A percentile compares a stretch with the other conserved stretches of the same genome.
phyloP scores from a whole-genome alignment of 805 yeast genomes.

The Saccharomyces jurei region DNA sequence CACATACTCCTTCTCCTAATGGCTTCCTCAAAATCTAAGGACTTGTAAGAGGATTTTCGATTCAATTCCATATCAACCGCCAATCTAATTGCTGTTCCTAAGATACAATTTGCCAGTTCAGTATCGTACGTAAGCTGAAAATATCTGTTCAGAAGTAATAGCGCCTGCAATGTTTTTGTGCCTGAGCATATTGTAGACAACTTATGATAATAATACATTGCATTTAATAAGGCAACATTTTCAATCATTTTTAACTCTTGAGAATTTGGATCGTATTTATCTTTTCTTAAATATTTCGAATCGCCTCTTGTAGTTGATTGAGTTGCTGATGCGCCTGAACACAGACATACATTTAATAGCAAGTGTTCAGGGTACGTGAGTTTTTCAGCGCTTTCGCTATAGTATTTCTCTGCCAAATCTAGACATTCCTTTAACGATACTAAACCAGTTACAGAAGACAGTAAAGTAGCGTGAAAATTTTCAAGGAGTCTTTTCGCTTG shows the following conservation, averaged over 20 bases:
- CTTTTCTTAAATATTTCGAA: slow-evolving; percentile 15
- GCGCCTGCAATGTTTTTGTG: slow-evolving; percentile 41
- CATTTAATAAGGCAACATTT: slow-evolving; percentile 29
- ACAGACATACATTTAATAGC: slow-evolving; percentile 18
- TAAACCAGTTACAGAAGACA: slow-evolving; percentile 15
- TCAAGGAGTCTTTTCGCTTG: slow-evolving; percentile 20
- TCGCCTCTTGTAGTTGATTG: slow-evolving; percentile 9
- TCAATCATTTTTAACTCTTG: slow-evolving; percentile 25
- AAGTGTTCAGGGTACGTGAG: slow-evolving; percentile 23
- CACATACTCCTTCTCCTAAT: slow-evolving; percentile 37
- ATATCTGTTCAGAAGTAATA: slow-evolving; percentile 38
- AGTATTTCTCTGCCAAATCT: slow-evolving; percentile 14
- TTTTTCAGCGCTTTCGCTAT: slow-evolving; percentile 7
- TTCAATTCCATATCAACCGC: slow-evolving; percentile 55
- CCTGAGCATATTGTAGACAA: slow-evolving; percentile 45
- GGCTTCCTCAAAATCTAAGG: slow-evolving; percentile 33
- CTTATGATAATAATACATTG: slow-evolving; percentile 47
- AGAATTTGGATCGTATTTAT: slow-evolving; percentile 14
- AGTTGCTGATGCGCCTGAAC: slow-evolving; percentile 17
- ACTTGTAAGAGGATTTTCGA: slow-evolving; percentile 37
- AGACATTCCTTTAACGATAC: slow-evolving; percentile 14
- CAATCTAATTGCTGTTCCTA: slow-evolving; percentile 41
- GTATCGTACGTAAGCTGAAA: slow-evolving; percentile 33
- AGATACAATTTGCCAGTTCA: slow-evolving; percentile 36
- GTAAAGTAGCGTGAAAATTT: slow-evolving; percentile 12